Base-by-base conservation (phyloP, 116 monocot species). In the Trichopus zeylanicus region DNA sequence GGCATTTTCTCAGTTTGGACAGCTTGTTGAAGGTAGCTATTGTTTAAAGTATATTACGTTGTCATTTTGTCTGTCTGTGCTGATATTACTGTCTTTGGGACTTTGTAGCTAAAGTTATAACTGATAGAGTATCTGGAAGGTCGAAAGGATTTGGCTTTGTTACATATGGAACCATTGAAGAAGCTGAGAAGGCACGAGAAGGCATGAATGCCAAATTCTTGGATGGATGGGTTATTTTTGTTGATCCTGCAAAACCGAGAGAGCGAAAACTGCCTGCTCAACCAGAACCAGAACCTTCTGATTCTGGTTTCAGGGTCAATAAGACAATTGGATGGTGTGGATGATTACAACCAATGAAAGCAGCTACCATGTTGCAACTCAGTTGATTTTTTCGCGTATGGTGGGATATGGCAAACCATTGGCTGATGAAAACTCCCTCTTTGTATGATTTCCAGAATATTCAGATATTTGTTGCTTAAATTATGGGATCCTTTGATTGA, bases 171-270 rank as follows among this genome's bases (percentile, higher is more conserved):
- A 74, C 72, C 23, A 74, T 81, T 30, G 83, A 86, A 62, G 87
- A 90, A 48, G 95, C 95, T 25, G 83, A 90, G 29, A 81, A 79
- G 56, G 90, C 90, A 47, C 69, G 95, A 25, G 65, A 81, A 35
- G 90, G 74, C 20, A 86, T 90, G 90, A 86, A 94, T 38, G 89
- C 83, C 7, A 86, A 81, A 56, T 95, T 86, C 72, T 71, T 89
- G 54, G 95, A 95, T 70, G 95, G 90, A 16, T 95, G 95, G 90
- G 87, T 95, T 46, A 95, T 95, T 60, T 95, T 95, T 70, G 83
- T 89, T 1, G 90, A 89, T 75, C 90, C 95, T 23, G 90, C 95
- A 42, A 95, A 87, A 38, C 81, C 83, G 27, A 86, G 76, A 70
- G 81, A 81, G 57, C 78, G 65, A 23, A 81, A 73, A 61, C 68